Conservation (phyloP, 495 filamentous ascomycete genomes). For the Poronia punctata region DNA sequence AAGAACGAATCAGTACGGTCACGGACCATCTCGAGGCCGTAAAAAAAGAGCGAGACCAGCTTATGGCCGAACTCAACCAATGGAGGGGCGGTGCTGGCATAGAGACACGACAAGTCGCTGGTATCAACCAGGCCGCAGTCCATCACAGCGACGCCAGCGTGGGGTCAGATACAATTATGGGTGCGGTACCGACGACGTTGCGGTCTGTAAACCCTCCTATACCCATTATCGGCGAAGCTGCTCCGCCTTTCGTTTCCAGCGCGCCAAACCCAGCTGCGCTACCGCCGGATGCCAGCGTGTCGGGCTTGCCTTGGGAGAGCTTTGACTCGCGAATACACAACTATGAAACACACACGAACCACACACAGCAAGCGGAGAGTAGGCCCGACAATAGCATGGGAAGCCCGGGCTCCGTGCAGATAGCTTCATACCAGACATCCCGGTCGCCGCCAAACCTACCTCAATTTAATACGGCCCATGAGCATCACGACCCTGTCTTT, state of each 20-base stretch:
- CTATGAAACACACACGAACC: background rate
- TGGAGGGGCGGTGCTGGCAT: slow-evolving; percentile 14
- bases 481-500: slow-evolving; percentile 4
- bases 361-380: slow-evolving; percentile 2
- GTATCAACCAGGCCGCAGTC: slow-evolving; percentile 4
- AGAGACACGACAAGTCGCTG: slow-evolving; percentile 3
- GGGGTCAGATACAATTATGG: background rate
- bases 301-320: slow-evolving; percentile 8
- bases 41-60: slow-evolving; percentile 18
- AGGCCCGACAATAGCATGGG: background rate
- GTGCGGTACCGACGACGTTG: slow-evolving; percentile 1
- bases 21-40: slow-evolving; percentile 11
- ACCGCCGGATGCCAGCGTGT: background rate
- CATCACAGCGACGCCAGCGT: slow-evolving; percentile 4
- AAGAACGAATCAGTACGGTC: slow-evolving; percentile 10
- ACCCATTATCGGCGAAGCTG: slow-evolving; percentile 3
- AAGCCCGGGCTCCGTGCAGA: background rate
- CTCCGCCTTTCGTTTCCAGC: slow-evolving; percentile 3
- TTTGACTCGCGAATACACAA: slow-evolving; percentile 9
- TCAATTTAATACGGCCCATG: background rate
- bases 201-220: slow-evolving; percentile 2
- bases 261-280: background rate
- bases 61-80: slow-evolving; percentile 16
- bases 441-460: slow-evolving; percentile 3
- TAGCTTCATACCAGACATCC: slow-evolving; percentile 2